Percentiles rank a stretch among this genome's conserved stretches.
These are phyloP conservation scores for Phoenix roebelenii DNA, from an alignment of 176 grass and related monocot species.

Conservation along the genomic window DNA sequence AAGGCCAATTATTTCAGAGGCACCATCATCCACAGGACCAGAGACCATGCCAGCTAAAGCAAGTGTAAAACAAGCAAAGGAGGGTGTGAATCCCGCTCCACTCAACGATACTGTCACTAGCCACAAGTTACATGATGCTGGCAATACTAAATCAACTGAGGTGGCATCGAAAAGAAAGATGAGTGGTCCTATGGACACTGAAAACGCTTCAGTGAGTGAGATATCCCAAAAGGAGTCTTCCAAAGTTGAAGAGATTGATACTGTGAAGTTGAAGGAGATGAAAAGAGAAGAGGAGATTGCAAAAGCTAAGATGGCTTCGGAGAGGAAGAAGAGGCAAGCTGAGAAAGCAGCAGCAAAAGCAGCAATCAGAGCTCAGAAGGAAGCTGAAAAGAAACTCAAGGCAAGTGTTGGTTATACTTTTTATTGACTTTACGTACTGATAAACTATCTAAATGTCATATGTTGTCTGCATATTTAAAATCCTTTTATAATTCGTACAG, in stretches of 20 bases:
- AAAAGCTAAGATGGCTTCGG: conserved; percentile 70
- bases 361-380: conserved; percentile 61
- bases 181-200: conserved; percentile 13
- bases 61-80: conserved; percentile 33
- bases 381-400: conserved; percentile 73
- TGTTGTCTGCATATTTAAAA: neutral
- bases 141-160: conserved; percentile 24
- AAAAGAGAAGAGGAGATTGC: conserved; percentile 90
- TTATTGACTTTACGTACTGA: neutral
- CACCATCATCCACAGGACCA: conserved; percentile 17
- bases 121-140: conserved; percentile 32
- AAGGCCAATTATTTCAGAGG: conserved; percentile 60
- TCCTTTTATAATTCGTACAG: conserved; percentile 24
- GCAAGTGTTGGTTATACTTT: conserved; percentile 8
- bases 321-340: conserved; percentile 88
- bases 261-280: conserved; percentile 67
- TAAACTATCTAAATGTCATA: neutral
- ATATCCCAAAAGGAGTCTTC: conserved; percentile 37
- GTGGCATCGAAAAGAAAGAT: conserved; percentile 32
- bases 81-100: conserved; percentile 17
- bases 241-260: conserved; percentile 49
- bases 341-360: conserved; percentile 82
- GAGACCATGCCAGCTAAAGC: conserved; percentile 39
- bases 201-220: conserved; percentile 17
- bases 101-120: conserved; percentile 23